Evolutionary conservation across 352 stramenopile genomes (phyloP).

Genomic region (Salisapilia sapeloensis): DNA sequence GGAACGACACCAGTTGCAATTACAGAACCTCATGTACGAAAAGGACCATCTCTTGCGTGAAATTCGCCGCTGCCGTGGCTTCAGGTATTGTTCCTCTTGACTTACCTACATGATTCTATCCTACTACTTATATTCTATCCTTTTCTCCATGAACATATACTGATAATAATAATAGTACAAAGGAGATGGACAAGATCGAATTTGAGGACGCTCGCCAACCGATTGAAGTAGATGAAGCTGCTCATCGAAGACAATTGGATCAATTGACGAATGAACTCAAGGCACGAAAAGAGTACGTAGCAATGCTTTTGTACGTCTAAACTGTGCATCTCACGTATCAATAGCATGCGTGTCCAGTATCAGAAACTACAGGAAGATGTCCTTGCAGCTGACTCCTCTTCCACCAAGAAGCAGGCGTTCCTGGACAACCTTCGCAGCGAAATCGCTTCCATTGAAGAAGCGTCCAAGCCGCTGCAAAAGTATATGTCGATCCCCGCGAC

Average conservation of each 20-base stretch:
- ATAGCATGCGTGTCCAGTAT: conserved; percentile 30
- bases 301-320: conserved; percentile 1
- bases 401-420: conserved; percentile 39
- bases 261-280: conserved; percentile 48
- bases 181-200: conserved; percentile 70
- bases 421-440: conserved; percentile 29
- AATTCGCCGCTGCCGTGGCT: conserved; percentile 51
- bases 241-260: conserved; percentile 41
- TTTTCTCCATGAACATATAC: not conserved
- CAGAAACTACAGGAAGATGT: conserved; percentile 48
- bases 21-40: conserved; percentile 74
- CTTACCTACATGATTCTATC: not conserved
- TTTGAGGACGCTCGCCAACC: conserved; percentile 32
- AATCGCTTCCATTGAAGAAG: conserved; percentile 30
- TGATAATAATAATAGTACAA: conserved; percentile 13
- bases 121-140: not conserved
- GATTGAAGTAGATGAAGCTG: conserved; percentile 27
- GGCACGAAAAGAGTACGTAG: conserved; percentile 28
- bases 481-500: conserved; percentile 38
- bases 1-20: conserved; percentile 52
- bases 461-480: conserved; percentile 33
- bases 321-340: not conserved
- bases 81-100: conserved; percentile 10
- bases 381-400: conserved; percentile 27
- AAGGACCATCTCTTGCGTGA: conserved; percentile 67